These are phyloP conservation scores for Eimeria sp. DNA, from an alignment of 169 alveolate genomes.

Conservation along the genomic window DNA sequence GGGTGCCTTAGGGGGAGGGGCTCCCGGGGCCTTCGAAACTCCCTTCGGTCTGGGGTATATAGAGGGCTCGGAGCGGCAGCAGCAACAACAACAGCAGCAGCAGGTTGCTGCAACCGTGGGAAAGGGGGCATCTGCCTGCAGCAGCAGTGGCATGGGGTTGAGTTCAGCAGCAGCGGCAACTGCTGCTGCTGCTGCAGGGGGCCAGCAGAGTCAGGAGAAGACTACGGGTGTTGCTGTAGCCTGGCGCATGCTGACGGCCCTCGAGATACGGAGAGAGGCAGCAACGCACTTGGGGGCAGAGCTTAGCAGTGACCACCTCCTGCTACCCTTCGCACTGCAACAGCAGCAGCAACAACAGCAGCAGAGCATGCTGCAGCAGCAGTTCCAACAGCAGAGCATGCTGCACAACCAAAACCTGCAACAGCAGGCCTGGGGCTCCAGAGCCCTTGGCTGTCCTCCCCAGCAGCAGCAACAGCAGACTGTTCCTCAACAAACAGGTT, in stretches of 20 bases:
- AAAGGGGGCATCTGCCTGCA: not conserved
- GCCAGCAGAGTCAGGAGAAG: not conserved
- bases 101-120: slow-evolving; percentile 1
- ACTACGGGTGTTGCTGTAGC: slow-evolving; percentile 1
- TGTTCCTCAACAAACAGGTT: not conserved
- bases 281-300: not conserved
- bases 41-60: slow-evolving; percentile 34
- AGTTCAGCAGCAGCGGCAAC: not conserved
- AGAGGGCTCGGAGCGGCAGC: slow-evolving; percentile 22
- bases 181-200: slow-evolving; percentile 21
- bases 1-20: not conserved
- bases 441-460: not conserved
- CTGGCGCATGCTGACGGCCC: slow-evolving; percentile 3
- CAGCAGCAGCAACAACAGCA: slow-evolving; percentile 16
- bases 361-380: slow-evolving; percentile 41
- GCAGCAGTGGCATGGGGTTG: not conserved
- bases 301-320: not conserved
- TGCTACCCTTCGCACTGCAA: not conserved
- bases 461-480: slow-evolving; percentile 11
- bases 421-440: not conserved
- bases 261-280: not conserved
- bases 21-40: slow-evolving; percentile 30
- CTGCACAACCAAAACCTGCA: not conserved
- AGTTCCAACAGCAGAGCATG: not conserved
- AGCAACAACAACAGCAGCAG: slow-evolving; percentile 4